Evolutionary conservation across 2,329 filamentous ascomycete species (phyloP).

Genomic region (Coniosporium tulheliwenetii): DNA sequence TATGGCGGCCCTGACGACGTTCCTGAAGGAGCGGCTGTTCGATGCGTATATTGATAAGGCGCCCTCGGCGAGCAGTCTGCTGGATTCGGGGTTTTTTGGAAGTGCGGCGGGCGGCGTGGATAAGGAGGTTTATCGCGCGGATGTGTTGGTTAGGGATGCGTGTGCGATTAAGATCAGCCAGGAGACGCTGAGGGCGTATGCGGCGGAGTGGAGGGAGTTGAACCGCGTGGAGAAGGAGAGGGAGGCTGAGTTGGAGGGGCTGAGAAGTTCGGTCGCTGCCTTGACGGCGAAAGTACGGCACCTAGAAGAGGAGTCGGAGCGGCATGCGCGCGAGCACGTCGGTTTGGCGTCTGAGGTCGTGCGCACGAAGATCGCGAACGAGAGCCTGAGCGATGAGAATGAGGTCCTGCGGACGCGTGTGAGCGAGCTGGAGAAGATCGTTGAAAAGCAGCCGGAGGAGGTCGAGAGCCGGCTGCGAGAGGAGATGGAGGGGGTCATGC

Average conservation of each 20-base stretch:
- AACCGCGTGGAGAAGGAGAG: constrained; percentile 66
- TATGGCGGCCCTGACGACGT: constrained; percentile 76
- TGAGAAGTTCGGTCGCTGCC: constrained; percentile 50
- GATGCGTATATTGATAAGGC: constrained; percentile 94
- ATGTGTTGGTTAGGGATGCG: constrained; percentile 83
- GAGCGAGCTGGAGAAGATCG: constrained; percentile 66
- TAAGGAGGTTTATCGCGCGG: constrained; percentile 90
- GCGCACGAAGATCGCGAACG: constrained; percentile 82
- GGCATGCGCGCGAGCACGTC: constrained; percentile 80
- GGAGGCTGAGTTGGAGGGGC: constrained; percentile 62
- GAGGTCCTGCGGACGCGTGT: constrained; percentile 78
- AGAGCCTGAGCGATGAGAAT: constrained; percentile 76
- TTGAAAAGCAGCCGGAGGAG: constrained; percentile 79
- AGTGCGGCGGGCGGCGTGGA: constrained; percentile 78
- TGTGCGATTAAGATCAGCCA: constrained; percentile 75
- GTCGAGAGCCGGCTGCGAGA: constrained; percentile 66
- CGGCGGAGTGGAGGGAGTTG: constrained; percentile 83
- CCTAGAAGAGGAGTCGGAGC: constrained; percentile 76
- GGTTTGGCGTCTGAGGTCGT: constrained; percentile 83
- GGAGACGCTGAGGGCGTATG: constrained; percentile 67
- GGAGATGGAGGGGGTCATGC: constrained; percentile 85
- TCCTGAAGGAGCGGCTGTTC: constrained; percentile 86
- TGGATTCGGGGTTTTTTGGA: constrained; percentile 95
- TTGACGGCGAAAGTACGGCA: constrained; percentile 65
- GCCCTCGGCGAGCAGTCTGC: constrained; percentile 78